These are phyloP conservation scores for Leccinellum rugosiceps DNA, from an alignment of 768 basidiomycete genomes.

Conservation along the genomic window DNA sequence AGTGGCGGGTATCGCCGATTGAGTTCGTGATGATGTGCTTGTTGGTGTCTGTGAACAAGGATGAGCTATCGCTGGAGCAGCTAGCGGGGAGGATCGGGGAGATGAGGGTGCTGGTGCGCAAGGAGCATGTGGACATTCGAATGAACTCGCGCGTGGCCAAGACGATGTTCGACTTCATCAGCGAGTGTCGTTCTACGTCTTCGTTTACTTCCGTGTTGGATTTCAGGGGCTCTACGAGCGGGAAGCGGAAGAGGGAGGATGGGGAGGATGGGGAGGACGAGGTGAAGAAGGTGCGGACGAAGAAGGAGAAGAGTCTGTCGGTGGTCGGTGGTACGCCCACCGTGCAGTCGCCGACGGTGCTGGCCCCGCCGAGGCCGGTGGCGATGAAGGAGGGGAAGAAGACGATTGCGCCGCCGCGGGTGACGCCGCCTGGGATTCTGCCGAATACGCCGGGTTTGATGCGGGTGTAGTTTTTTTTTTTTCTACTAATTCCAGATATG, in stretches of 20 bases:
- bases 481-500: too few relatives aligned
- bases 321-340: too few relatives aligned
- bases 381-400: conserved; percentile 17
- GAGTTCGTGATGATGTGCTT: conserved; percentile 61
- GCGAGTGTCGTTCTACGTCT: conserved; percentile 15
- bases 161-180: conserved; percentile 53
- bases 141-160: conserved; percentile 58
- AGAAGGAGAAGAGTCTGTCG: too few relatives aligned
- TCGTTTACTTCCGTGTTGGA: background rate
- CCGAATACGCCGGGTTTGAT: background rate
- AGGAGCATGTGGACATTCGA: conserved; percentile 59
- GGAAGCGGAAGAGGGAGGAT: conserved; percentile 29
- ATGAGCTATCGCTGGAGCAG: conserved; percentile 34
- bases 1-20: conserved; percentile 58
- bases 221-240: background rate
- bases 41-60: conserved; percentile 51
- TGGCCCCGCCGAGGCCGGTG: conserved; percentile 18
- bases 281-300: too few relatives aligned
- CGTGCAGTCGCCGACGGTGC: background rate
- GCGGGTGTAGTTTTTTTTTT: too few relatives aligned
- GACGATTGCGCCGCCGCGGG: conserved; percentile 16
- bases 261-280: conserved; percentile 13
- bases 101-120: conserved; percentile 57
- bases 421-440: background rate
- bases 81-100: conserved; percentile 43